Conservation (phyloP, 495 filamentous ascomycete species). For the Aspergillus bridgeri region DNA sequence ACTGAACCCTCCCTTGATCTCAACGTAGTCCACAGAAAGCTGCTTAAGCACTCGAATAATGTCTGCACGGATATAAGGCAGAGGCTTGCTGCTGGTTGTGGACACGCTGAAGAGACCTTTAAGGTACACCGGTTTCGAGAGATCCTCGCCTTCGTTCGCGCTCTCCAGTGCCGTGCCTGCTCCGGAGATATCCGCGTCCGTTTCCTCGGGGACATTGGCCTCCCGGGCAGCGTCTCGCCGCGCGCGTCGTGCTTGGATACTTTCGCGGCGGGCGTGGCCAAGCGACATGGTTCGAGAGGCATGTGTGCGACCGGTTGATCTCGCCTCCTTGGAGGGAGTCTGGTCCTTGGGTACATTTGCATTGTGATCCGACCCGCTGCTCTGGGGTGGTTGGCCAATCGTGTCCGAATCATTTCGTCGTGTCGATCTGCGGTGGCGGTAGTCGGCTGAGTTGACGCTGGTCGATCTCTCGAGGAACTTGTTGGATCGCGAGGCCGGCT, state of each 20-base stretch:
- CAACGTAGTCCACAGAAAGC: conserved; percentile 82
- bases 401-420: conserved; percentile 56
- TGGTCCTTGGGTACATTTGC: conserved; percentile 44
- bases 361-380: conserved; percentile 77
- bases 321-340: conserved; percentile 24
- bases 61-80: conserved; percentile 78
- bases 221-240: conserved; percentile 63
- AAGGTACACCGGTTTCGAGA: conserved; percentile 87
- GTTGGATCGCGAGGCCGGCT: conserved; percentile 51
- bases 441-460: conserved; percentile 83
- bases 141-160: conserved; percentile 51
- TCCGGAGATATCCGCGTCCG: conserved; percentile 54
- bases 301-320: conserved; percentile 28
- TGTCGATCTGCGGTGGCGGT: conserved; percentile 56
- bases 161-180: conserved; percentile 50
- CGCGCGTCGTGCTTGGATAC: conserved; percentile 78
- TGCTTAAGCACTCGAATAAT: conserved; percentile 87
- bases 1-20: conserved; percentile 91
- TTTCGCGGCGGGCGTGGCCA: conserved; percentile 84
- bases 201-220: conserved; percentile 77
- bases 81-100: conserved; percentile 89
- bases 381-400: conserved; percentile 57
- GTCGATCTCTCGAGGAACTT: conserved; percentile 74
- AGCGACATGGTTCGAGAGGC: conserved; percentile 82
- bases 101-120: conserved; percentile 98